Percentiles rank a stretch among this genome's conserved stretches.
phyloP scores from a whole-genome alignment of 805 yeast species.

The Pichia manshurica region DNA sequence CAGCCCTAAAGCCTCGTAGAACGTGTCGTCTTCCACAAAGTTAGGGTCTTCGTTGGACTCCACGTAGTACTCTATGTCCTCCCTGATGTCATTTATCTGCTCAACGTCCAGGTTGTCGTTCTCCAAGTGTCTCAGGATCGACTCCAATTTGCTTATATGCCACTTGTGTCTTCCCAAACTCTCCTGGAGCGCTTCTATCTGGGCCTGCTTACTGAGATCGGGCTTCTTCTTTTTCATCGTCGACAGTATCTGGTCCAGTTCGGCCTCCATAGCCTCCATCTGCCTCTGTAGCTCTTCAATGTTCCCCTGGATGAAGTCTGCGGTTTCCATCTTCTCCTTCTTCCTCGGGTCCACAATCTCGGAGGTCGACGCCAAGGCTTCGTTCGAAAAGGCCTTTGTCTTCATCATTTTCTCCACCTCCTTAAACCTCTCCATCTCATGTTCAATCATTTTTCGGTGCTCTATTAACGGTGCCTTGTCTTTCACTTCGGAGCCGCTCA shows the following conservation, averaged over 20 bases:
- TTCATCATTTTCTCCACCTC: constrained; percentile 90
- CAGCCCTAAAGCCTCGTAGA: constrained; percentile 81
- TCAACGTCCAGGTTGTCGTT: constrained; percentile 78
- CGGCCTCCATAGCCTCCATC: constrained; percentile 70
- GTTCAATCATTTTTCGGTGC: constrained; percentile 61
- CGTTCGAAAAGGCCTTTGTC: constrained; percentile 90
- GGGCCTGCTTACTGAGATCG: constrained; percentile 48
- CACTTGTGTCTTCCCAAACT: constrained; percentile 66
- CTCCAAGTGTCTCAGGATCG: constrained; percentile 67
- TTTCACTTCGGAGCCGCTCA: constrained; percentile 84
- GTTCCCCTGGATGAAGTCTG: constrained; percentile 60
- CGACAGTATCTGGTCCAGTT: constrained; percentile 48
- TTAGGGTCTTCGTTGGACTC: constrained; percentile 92
- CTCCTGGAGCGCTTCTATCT: constrained; percentile 58
- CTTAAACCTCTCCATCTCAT: constrained; percentile 93
- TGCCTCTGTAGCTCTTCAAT: constrained; percentile 81
- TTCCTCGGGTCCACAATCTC: constrained; percentile 71
- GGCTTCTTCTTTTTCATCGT: constrained; percentile 51
- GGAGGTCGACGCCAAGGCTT: constrained; percentile 64
- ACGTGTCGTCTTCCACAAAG: constrained; percentile 87
- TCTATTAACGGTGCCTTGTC: constrained; percentile 80
- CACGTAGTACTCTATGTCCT: constrained; percentile 87
- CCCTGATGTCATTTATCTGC: constrained; percentile 67
- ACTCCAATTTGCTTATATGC: constrained; percentile 76
- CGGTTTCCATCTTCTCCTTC: constrained; percentile 68